phyloP scores from a whole-genome alignment of 2,329 filamentous ascomycete species.

The Penicillium sp. region DNA sequence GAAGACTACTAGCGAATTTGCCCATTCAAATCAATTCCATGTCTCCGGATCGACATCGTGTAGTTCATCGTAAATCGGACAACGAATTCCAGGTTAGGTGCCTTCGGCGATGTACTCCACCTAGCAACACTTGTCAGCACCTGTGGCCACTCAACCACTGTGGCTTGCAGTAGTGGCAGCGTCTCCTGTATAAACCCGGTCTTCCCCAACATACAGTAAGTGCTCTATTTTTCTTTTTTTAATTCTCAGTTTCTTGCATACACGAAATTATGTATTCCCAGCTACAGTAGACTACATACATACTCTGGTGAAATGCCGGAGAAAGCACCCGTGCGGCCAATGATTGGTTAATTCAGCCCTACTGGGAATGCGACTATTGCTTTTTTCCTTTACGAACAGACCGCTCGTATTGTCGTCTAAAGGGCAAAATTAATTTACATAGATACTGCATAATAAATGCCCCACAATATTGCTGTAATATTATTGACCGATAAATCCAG shows the following conservation, averaged over 20 bases:
- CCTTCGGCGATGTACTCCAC: neutral
- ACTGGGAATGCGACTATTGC: neutral
- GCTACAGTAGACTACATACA: neutral
- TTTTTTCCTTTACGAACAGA: neutral
- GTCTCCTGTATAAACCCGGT: neutral
- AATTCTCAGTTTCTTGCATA: neutral
- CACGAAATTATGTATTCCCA: conserved; percentile 2
- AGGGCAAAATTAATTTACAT: too few relatives aligned
- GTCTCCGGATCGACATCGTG: conserved; percentile 21
- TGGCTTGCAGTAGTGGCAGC: neutral
- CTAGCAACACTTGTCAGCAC: neutral
- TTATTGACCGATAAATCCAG: too few relatives aligned
- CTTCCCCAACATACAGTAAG: neutral
- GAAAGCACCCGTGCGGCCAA: neutral
- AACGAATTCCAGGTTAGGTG: conserved; percentile 1
- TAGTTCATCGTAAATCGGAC: conserved; percentile 1
- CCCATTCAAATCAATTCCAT: conserved; percentile 22
- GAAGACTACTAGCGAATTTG: neutral
- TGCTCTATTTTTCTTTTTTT: neutral
- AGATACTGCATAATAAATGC: too few relatives aligned
- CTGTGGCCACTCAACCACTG: neutral
- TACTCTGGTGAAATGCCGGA: conserved; percentile 1
- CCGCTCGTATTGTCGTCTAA: too few relatives aligned
- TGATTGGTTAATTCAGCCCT: neutral
- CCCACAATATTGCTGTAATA: too few relatives aligned